Base-by-base conservation (phyloP, 2,329 filamentous ascomycete species). In the Colletotrichum scovillei region DNA sequence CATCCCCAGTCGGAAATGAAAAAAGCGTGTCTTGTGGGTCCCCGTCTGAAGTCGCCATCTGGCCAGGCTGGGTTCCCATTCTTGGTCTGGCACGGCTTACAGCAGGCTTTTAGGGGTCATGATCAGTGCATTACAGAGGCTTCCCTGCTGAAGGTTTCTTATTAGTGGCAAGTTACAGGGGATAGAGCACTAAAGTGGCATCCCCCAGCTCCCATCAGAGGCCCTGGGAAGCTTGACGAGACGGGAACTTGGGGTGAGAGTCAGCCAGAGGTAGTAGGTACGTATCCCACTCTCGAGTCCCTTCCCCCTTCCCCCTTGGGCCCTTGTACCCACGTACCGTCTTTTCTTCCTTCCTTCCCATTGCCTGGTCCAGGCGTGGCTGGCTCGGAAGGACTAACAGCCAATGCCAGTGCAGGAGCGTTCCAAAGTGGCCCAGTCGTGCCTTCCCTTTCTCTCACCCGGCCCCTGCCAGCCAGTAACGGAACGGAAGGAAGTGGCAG, bases 11-110 rank as follows among this genome's bases (percentile, higher is more conserved):
- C 22, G 8, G 5, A 7, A 30, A 32, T 63, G 58, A 69, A 68
- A 58, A 49, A 68, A 69, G 57, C 65, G 65, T 59, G 58, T 46
- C 55, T n/a, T 49, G 68, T 65, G 63, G 63, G 68, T 19, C 56
- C 5, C 26, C 65, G 68, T 53, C 63, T 42, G 30, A 55, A 57
- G 63, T 56, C 30, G 32, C 63, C 63, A 65, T 65, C 46, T 42
- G 8, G 19, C 22, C 52, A 26, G 52, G 19, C 53, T 26, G 53
- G 19, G 5, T 38, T 56, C 14, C 35, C 35, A 28, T 49, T 22
- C 19, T 49, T 22, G 42, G 42, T 22, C 8, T 14, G 19, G 12
- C n/a, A 24, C 8, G 32, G 56, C 56, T 12, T 38, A n/a, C 30
- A 35, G 55, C 28, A 16, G 28, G 9, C 26, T 35, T 3, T 35